These are phyloP conservation scores for Hypoxylon cercidicola DNA, from an alignment of 495 filamentous ascomycete genomes.

Conservation along the genomic window DNA sequence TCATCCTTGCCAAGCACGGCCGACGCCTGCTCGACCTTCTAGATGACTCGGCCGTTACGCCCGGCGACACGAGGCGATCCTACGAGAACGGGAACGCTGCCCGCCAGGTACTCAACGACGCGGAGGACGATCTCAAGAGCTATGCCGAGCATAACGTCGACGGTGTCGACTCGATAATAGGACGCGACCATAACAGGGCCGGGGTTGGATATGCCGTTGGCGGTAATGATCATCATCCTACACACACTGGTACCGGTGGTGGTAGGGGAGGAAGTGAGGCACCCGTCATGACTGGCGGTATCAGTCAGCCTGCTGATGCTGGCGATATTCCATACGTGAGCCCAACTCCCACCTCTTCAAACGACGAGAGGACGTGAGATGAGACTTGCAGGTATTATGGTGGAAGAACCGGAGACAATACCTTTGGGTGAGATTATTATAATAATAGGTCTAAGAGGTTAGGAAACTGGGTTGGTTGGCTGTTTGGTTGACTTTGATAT, in stretches of 20 bases:
- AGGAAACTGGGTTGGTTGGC: background rate
- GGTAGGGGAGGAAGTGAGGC: conserved; percentile 7
- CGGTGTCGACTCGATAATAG: conserved; percentile 18
- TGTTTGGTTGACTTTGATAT: background rate
- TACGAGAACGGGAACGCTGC: conserved; percentile 74
- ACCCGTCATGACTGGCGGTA: conserved; percentile 6
- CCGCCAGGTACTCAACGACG: conserved; percentile 88
- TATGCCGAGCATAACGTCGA: conserved; percentile 68
- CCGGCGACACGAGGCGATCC: conserved; percentile 75
- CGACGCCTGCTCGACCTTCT: conserved; percentile 84
- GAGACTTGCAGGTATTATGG: background rate
- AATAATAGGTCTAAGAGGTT: background rate
- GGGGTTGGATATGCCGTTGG: background rate
- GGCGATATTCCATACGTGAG: conserved; percentile 19
- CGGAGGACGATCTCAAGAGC: conserved; percentile 83
- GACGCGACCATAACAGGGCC: conserved; percentile 9
- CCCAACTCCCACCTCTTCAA: conserved; percentile 25
- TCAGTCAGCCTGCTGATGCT: conserved; percentile 7
- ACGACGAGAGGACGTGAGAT: conserved; percentile 7
- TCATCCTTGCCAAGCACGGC: conserved; percentile 88
- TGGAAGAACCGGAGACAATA: background rate
- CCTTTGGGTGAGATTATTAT: background rate
- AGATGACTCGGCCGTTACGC: conserved; percentile 91
- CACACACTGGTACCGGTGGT: background rate
- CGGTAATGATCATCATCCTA: background rate